A percentile compares a stretch with the other conserved stretches of the same genome.
Evolutionary conservation across 306 rosid species (phyloP).

Genomic region (Herpetospermum pedunculosum): DNA sequence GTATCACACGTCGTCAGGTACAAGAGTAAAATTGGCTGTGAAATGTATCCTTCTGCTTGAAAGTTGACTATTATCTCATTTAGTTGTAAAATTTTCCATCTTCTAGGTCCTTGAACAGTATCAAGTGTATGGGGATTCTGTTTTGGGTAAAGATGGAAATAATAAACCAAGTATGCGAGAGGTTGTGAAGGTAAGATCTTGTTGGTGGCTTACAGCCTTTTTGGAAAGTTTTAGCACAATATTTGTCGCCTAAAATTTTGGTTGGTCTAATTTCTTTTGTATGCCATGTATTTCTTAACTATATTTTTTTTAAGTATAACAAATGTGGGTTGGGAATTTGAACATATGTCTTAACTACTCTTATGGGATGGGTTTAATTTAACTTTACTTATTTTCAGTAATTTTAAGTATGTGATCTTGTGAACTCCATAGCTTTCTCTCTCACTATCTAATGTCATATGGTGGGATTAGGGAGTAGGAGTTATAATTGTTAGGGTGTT

Average conservation of each 20-base stretch:
- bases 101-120: constrained; percentile 64
- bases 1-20: constrained; percentile 87
- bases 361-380: background rate
- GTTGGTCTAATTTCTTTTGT: background rate
- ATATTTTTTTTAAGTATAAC: background rate
- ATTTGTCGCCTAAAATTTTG: background rate
- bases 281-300: background rate
- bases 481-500: background rate
- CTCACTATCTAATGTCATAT: background rate
- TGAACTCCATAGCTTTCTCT: background rate
- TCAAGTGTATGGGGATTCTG: constrained; percentile 80
- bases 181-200: constrained; percentile 53
- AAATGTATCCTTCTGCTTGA: constrained; percentile 14
- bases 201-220: constrained; percentile 1
- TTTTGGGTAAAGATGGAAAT: constrained; percentile 54
- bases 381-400: background rate
- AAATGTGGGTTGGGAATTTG: background rate
- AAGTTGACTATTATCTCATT: constrained; percentile 7
- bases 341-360: background rate
- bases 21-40: constrained; percentile 23
- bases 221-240: background rate
- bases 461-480: background rate
- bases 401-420: background rate
- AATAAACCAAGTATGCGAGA: constrained; percentile 65
- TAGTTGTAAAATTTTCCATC: background rate